A percentile compares a stretch with the other conserved stretches of the same genome.
Evolutionary conservation across 176 grass and related monocot genomes (phyloP).

Genomic region (Eremochloa ophiuroides): DNA sequence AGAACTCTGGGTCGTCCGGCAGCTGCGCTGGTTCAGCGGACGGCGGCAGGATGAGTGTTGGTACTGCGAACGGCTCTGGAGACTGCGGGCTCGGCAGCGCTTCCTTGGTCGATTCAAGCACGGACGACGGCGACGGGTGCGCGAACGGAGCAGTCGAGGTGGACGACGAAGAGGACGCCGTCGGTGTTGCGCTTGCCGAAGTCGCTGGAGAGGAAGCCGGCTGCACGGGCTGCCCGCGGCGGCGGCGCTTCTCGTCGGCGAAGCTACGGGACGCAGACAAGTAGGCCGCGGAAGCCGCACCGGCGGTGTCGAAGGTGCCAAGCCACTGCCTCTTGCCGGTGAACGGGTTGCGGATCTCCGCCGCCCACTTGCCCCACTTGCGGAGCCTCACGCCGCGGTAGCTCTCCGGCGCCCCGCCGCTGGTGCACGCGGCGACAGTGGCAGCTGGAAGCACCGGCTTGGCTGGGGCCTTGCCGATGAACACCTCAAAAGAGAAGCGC

Average conservation of each 20-base stretch:
- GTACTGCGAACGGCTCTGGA: neutral
- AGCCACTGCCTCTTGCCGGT: conserved; percentile 74
- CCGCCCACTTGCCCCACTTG: conserved; percentile 95
- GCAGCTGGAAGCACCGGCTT: conserved; percentile 3
- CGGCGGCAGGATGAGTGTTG: neutral
- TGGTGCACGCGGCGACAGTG: conserved; percentile 4
- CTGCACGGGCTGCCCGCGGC: conserved; percentile 8
- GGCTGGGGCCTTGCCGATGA: conserved; percentile 24
- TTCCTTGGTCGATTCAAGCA: conserved; percentile 24
- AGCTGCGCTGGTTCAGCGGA: neutral
- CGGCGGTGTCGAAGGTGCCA: conserved; percentile 76
- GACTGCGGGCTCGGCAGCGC: neutral
- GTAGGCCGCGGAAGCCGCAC: conserved; percentile 59
- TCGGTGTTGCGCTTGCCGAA: conserved; percentile 2
- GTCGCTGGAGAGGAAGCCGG: neutral
- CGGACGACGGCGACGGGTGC: conserved; percentile 46
- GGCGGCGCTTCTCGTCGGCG: conserved; percentile 50
- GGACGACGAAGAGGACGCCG: conserved; percentile 32
- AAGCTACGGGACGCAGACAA: conserved; percentile 48
- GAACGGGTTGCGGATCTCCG: conserved; percentile 91
- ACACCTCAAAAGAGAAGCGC: conserved; percentile 44
- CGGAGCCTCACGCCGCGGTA: conserved; percentile 72
- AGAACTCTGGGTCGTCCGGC: conserved; percentile 39
- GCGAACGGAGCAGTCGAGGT: conserved; percentile 36
- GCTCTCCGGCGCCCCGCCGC: conserved; percentile 3